Base-by-base conservation (phyloP, 805 yeast genomes). In the Vanderwaltozyma yarrowii region DNA sequence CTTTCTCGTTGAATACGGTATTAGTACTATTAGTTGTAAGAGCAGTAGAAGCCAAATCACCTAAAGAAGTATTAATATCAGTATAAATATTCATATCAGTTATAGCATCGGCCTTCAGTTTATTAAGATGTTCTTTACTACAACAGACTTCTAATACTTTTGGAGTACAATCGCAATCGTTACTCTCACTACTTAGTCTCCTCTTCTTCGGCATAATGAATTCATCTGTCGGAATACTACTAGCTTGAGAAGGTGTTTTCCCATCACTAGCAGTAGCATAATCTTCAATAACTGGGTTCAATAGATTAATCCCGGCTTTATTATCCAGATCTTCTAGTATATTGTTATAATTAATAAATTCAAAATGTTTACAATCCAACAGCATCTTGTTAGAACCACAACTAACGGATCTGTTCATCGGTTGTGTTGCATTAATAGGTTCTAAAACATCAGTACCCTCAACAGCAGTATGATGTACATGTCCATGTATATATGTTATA, bases 401-500 rank as follows among this genome's bases (percentile, higher is more conserved):
- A 25, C 21, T 28, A 31, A 7, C 9, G 5, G 30, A 28, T 14
- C 17, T 14, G 12, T 28, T 14, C 12, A 28, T 24, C 5, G 27
- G 5, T n/a, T n/a, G n/a, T n/a, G n/a, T n/a, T n/a, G n/a, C n/a
- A n/a, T n/a, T n/a, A n/a, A n/a, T n/a, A n/a, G n/a, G n/a, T n/a
- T n/a, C n/a, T n/a, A n/a, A n/a, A n/a, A n/a, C n/a, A n/a, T n/a
- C n/a, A n/a, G n/a, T n/a, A n/a, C n/a, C n/a, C n/a, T 24, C 27
- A 10, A 13, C 11, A 11, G 27, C 27, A 4, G 38, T 40, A 30
- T 47, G 73, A 49, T 76, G 83, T 23, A 76, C 71, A 50, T 76
- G 83, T n/a, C 83, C 83, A 50, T 76, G 82, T 26, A 76, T 74
- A 46, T 75, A 76, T 6, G 80, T 74, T 49, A 76, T 70, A 48